phyloP scores from a whole-genome alignment of 2,329 filamentous ascomycete genomes.

The Cordyceps militaris region DNA sequence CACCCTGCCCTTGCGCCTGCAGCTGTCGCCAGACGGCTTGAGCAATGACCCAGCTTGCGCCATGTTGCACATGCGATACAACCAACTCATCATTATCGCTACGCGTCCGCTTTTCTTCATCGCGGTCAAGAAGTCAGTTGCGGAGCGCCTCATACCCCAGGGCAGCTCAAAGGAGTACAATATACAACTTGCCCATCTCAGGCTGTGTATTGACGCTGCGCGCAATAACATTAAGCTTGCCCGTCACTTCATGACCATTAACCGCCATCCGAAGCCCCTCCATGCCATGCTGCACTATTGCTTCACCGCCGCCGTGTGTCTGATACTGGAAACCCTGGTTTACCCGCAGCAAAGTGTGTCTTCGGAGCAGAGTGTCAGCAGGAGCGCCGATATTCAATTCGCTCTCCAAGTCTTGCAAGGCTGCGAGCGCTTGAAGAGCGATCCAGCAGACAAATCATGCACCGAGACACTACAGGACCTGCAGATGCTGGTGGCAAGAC shows the following conservation, averaged over 20 bases:
- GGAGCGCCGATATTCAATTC: slow-evolving; percentile 31
- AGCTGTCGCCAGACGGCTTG: slow-evolving; percentile 28
- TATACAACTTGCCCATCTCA: slow-evolving; percentile 15
- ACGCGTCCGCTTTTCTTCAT: slow-evolving; percentile 42
- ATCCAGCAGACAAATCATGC: slow-evolving; percentile 32
- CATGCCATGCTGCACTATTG: slow-evolving; percentile 41
- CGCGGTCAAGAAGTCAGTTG: slow-evolving; percentile 40
- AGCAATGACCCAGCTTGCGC: slow-evolving; percentile 36
- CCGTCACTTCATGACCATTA: slow-evolving; percentile 30
- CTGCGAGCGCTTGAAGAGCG: slow-evolving; percentile 29
- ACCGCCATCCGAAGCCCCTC: slow-evolving; percentile 33
- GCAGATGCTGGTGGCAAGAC: slow-evolving; percentile 27
- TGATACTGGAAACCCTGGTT: slow-evolving; percentile 39
- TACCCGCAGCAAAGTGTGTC: slow-evolving; percentile 23
- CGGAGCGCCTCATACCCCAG: slow-evolving; percentile 30
- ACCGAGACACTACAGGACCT: slow-evolving; percentile 33
- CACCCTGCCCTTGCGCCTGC: slow-evolving; percentile 31
- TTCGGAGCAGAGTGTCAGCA: slow-evolving; percentile 16
- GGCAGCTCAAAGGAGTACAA: slow-evolving; percentile 19
- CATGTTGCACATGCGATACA: slow-evolving; percentile 43
- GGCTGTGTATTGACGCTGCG: slow-evolving; percentile 23
- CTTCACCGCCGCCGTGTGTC: slow-evolving; percentile 43
- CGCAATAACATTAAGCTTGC: slow-evolving; percentile 39
- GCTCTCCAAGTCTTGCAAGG: slow-evolving; percentile 35
- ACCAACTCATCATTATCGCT: slow-evolving; percentile 43